Conservation (phyloP, 768 basidiomycete genomes). For the Mycena latifolia region DNA sequence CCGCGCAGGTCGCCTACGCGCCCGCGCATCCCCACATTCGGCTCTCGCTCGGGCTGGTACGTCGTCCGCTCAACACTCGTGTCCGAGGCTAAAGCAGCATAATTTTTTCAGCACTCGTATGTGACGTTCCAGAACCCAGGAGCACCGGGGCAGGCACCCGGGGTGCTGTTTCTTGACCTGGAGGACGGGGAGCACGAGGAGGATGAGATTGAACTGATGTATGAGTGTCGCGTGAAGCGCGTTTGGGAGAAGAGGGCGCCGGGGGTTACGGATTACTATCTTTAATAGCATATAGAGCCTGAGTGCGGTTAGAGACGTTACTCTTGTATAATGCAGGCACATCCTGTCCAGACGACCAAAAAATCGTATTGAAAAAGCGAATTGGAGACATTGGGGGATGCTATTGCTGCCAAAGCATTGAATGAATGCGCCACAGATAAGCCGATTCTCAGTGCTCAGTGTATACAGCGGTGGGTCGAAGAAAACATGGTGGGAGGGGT, state of each 20-base stretch:
- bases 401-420: too few species aligned
- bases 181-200: conserved; percentile 11
- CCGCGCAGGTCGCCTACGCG: neutral
- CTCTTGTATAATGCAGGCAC: too few species aligned
- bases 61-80: neutral
- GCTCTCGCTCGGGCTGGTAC: conserved; percentile 17
- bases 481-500: too few species aligned
- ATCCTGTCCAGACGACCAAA: too few species aligned
- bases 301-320: neutral
- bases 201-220: conserved; percentile 3
- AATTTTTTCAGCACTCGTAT: conserved; percentile 15
- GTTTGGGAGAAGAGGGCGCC: conserved; percentile 22
- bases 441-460: too few species aligned
- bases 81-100: neutral
- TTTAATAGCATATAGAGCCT: neutral
- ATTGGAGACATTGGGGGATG: too few species aligned
- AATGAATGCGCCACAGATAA: too few species aligned
- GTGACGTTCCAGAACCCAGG: conserved; percentile 18
- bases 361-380: too few species aligned
- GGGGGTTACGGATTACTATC: conserved; percentile 22
- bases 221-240: conserved; percentile 11
- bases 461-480: too few species aligned
- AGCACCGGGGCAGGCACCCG: neutral
- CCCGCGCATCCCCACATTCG: neutral
- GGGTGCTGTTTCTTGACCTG: conserved; percentile 5